These are phyloP conservation scores for Nidularia pulvinata DNA, from an alignment of 768 basidiomycete genomes.

Conservation along the genomic window DNA sequence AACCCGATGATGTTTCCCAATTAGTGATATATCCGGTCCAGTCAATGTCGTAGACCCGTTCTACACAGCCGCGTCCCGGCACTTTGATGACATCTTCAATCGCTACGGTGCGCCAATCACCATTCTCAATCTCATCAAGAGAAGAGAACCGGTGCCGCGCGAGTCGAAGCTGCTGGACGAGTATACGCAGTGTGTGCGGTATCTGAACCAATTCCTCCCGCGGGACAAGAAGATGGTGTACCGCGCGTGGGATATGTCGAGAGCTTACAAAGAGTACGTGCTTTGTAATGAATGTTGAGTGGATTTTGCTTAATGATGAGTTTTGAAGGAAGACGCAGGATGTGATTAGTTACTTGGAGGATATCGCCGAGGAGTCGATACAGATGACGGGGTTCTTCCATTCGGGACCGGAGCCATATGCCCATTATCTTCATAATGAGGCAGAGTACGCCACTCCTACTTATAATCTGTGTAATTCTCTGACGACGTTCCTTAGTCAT, in stretches of 20 bases:
- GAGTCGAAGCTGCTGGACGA: slow-evolving; percentile 91
- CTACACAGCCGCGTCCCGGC: slow-evolving; percentile 88
- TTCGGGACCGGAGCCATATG: slow-evolving; percentile 85
- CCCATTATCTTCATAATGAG: slow-evolving; percentile 58
- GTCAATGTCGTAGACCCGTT: slow-evolving; percentile 95
- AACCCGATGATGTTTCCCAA: not conserved
- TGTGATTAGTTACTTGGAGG: slow-evolving; percentile 93
- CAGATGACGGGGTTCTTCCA: slow-evolving; percentile 95
- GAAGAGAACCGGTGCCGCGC: slow-evolving; percentile 72
- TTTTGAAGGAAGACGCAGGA: slow-evolving; percentile 84
- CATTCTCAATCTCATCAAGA: slow-evolving; percentile 94
- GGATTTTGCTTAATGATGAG: not conserved
- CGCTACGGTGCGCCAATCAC: slow-evolving; percentile 91
- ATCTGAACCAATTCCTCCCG: slow-evolving; percentile 95
- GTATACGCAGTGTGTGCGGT: slow-evolving; percentile 89
- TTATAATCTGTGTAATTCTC: slow-evolving; percentile 8
- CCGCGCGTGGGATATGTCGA: slow-evolving; percentile 95
- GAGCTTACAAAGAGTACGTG: slow-evolving; percentile 89
- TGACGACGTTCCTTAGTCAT: slow-evolving; percentile 10
- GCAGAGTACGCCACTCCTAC: slow-evolving; percentile 21
- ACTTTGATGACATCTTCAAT: slow-evolving; percentile 89
- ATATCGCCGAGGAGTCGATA: slow-evolving; percentile 92
- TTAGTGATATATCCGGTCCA: slow-evolving; percentile 23
- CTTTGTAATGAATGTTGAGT: not conserved
- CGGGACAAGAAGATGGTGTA: slow-evolving; percentile 85